Conservation (phyloP, 768 basidiomycete species). For the Rhizopogon roseolus region DNA sequence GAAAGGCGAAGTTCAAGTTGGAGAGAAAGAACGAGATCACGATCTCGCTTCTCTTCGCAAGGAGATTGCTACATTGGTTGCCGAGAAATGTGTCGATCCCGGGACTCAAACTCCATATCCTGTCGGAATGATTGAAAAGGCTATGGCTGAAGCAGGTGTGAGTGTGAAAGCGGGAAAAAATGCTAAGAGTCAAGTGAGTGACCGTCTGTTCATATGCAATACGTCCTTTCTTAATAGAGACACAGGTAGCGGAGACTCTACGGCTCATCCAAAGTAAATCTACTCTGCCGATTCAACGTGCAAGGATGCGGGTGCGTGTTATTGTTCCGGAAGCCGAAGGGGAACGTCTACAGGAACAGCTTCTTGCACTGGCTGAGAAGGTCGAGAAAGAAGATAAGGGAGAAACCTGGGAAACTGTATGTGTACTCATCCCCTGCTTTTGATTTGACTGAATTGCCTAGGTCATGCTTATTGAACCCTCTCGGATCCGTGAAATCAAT, state of each 20-base stretch:
- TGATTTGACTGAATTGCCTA: conserved; percentile 26
- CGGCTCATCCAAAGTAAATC: conserved; percentile 76
- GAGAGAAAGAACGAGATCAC: conserved; percentile 94
- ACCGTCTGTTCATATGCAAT: neutral
- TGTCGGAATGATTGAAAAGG: conserved; percentile 95
- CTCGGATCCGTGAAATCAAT: conserved; percentile 83
- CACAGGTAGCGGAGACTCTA: conserved; percentile 86
- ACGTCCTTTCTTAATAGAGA: neutral
- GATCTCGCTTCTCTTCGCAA: conserved; percentile 75
- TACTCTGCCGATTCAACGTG: conserved; percentile 88
- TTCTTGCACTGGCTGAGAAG: conserved; percentile 71
- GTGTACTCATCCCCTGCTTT: conserved; percentile 22
- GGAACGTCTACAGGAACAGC: conserved; percentile 62
- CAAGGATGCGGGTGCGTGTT: conserved; percentile 88
- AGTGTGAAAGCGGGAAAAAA: conserved; percentile 86
- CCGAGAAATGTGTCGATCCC: conserved; percentile 96
- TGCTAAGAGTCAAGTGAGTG: conserved; percentile 85
- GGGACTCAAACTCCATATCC: conserved; percentile 85
- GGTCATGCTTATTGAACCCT: conserved; percentile 91
- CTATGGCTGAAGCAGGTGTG: conserved; percentile 92
- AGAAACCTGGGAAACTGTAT: conserved; percentile 84
- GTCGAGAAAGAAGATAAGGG: conserved; percentile 80
- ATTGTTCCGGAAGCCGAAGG: conserved; percentile 65
- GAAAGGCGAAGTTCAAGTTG: conserved; percentile 96
- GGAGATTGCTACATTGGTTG: conserved; percentile 92